Percentiles rank a stretch among this genome's conserved stretches.
Conservation (phyloP, 306 rosid species). For the Aeschynomene evenia region DNA sequence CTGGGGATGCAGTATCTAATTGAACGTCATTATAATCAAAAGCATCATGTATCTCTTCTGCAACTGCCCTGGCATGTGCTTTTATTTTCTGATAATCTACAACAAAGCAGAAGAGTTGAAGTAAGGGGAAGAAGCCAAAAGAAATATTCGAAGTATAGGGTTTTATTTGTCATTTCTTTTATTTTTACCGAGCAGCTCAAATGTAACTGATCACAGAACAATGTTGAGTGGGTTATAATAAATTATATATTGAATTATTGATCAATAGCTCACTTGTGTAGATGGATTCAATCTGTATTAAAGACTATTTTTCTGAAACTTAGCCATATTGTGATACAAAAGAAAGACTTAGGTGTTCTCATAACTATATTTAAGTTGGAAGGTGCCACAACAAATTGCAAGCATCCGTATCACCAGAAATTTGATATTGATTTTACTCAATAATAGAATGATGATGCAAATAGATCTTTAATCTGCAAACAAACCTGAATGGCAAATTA, state of each 20-base stretch:
- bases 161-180: not conserved
- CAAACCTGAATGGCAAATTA: slow-evolving; percentile 96
- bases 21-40: slow-evolving; percentile 72
- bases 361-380: slow-evolving; percentile 17
- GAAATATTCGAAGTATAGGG: slow-evolving; percentile 15
- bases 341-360: slow-evolving; percentile 20
- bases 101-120: slow-evolving; percentile 31
- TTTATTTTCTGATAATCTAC: slow-evolving; percentile 88
- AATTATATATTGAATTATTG: slow-evolving; percentile 18
- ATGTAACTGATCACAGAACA: not conserved
- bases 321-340: slow-evolving; percentile 15
- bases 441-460: slow-evolving; percentile 12
- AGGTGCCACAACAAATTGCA: slow-evolving; percentile 11
- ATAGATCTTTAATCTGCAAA: slow-evolving; percentile 9
- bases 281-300: slow-evolving; percentile 18
- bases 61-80: slow-evolving; percentile 82
- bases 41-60: slow-evolving; percentile 74
- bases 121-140: not conserved
- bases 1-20: slow-evolving; percentile 70
- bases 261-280: slow-evolving; percentile 10
- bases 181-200: slow-evolving; percentile 12
- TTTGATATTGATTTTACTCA: not conserved
- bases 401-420: slow-evolving; percentile 21
- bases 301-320: slow-evolving; percentile 21
- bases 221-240: not conserved